Conservation (phyloP, 164 flowering plant species). For the Vitis amurensis region DNA sequence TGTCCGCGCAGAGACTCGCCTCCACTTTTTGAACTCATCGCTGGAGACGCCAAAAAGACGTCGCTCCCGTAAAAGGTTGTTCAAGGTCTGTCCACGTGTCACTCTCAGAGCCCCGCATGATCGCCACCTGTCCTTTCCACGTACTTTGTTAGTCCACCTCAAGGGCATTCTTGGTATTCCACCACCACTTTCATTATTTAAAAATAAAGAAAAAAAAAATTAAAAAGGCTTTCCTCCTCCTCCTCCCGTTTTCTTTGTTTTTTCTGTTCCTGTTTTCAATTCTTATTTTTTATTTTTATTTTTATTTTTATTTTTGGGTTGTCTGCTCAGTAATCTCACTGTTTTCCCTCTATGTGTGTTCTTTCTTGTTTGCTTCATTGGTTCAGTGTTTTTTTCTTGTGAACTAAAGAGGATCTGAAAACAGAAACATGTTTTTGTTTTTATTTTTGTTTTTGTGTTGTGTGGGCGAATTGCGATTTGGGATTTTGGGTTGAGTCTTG, state of each 20-base stretch:
- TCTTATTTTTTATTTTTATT: background rate
- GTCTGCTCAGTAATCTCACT: too few species aligned
- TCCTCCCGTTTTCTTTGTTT: background rate
- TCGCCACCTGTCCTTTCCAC: conserved; percentile 40
- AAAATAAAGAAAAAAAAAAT: too few species aligned
- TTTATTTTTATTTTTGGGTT: background rate
- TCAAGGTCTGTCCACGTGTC: conserved; percentile 37
- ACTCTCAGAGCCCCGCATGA: conserved; percentile 1
- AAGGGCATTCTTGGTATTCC: conserved; percentile 23
- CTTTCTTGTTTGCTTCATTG: too few species aligned
- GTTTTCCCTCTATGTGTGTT: too few species aligned
- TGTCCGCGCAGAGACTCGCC: background rate
- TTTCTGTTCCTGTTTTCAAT: background rate
- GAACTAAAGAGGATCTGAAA: background rate
- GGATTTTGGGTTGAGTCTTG: background rate
- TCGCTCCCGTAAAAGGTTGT: background rate
- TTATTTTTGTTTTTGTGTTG: too few species aligned
- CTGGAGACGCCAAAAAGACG: conserved; percentile 10
- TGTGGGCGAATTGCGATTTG: background rate
- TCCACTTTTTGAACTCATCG: background rate
- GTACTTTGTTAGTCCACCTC: background rate
- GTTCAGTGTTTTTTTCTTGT: background rate
- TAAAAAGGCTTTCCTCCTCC: too few species aligned
- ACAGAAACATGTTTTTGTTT: too few species aligned
- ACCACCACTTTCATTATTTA: background rate